phyloP scores from a whole-genome alignment of 805 yeast genomes.

The Ogataea thermomethanolica region DNA sequence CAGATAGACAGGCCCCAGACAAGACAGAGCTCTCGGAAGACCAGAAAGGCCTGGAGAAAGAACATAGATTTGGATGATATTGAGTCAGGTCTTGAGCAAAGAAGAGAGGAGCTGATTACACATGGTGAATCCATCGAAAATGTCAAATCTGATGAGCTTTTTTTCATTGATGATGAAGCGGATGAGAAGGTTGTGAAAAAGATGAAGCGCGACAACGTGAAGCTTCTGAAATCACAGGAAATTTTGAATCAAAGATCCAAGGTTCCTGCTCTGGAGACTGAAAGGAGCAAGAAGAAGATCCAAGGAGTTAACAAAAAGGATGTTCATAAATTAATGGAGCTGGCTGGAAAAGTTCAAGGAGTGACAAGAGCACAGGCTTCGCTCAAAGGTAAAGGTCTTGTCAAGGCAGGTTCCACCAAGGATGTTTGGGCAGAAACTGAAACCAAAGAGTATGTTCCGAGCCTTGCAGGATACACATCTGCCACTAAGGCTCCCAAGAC shows the following conservation, averaged over 20 bases:
- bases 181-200: conserved; percentile 42
- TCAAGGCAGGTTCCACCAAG: conserved; percentile 39
- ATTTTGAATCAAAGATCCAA: conserved; percentile 77
- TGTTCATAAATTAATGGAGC: conserved; percentile 60
- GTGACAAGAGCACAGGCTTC: conserved; percentile 48
- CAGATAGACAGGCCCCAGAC: conserved; percentile 33
- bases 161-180: conserved; percentile 66
- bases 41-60: conserved; percentile 90
- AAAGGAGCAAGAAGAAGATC: conserved; percentile 39
- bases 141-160: conserved; percentile 45
- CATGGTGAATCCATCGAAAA: conserved; percentile 42
- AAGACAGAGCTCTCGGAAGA: conserved; percentile 81
- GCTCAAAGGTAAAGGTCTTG: conserved; percentile 62
- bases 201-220: conserved; percentile 37
- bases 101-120: conserved; percentile 56
- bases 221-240: conserved; percentile 42
- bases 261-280: conserved; percentile 55
- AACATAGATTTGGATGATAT: conserved; percentile 84
- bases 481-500: conserved; percentile 57
- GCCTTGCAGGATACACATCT: conserved; percentile 43
- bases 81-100: conserved; percentile 63
- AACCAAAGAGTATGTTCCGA: conserved; percentile 39
- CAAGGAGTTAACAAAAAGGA: conserved; percentile 67
- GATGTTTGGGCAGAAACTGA: conserved; percentile 65
- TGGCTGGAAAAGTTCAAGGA: conserved; percentile 71